Percentiles rank a stretch among this genome's conserved stretches.
These are phyloP conservation scores for Stephanocyclus meneghinianus DNA, from an alignment of 352 stramenopile genomes.

Conservation along the genomic window DNA sequence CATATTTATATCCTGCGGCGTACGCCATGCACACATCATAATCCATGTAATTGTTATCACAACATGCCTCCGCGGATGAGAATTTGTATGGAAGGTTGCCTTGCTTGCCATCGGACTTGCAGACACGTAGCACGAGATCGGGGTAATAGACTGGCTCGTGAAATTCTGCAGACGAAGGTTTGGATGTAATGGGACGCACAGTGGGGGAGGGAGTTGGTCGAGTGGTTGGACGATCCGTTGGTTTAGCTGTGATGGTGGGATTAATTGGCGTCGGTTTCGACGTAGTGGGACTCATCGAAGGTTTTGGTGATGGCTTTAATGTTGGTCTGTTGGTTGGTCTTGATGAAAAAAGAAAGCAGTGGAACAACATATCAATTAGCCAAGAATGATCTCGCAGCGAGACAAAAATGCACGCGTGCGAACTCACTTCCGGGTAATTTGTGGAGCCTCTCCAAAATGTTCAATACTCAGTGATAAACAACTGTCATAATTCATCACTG, in stretches of 20 bases:
- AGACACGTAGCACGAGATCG: background rate
- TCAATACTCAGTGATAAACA: constrained; percentile 2
- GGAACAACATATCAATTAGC: background rate
- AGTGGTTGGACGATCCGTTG: background rate
- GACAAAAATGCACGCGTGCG: background rate
- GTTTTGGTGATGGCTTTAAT: background rate
- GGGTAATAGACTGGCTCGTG: background rate
- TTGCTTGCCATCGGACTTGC: constrained; percentile 6
- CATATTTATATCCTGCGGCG: constrained; percentile 12
- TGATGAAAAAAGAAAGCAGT: constrained; percentile 2
- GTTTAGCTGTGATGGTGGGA: constrained; percentile 16
- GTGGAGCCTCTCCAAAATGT: background rate
- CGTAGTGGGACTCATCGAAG: constrained; percentile 5
- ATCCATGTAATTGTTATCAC: background rate
- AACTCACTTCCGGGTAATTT: constrained; percentile 4
- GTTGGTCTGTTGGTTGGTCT: constrained; percentile 1
- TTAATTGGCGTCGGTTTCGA: background rate
- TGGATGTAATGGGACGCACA: background rate
- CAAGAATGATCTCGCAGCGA: background rate
- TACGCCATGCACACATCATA: constrained; percentile 21
- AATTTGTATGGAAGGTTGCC: background rate
- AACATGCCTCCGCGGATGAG: background rate
- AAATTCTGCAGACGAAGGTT: background rate
- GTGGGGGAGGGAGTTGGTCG: constrained; percentile 1
- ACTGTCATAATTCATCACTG: constrained; percentile 9